phyloP scores from a whole-genome alignment of 768 basidiomycete species.

The Lentinula aciculospora region DNA sequence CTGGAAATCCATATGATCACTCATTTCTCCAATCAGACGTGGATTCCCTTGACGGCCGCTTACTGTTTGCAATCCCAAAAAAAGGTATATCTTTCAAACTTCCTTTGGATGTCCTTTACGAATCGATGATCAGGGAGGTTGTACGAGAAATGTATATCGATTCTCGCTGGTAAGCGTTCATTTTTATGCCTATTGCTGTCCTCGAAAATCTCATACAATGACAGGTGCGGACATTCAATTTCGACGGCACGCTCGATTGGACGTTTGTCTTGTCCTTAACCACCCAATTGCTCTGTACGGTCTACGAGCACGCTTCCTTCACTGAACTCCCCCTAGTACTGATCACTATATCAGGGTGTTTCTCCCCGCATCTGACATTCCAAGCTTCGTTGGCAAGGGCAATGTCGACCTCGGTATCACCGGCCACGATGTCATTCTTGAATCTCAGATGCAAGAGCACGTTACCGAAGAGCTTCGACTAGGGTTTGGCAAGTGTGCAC shows the following conservation, averaged over 20 bases:
- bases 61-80: slow-evolving; percentile 96
- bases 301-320: not conserved
- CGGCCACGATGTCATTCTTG: slow-evolving; percentile 95
- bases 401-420: slow-evolving; percentile 97
- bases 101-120: not conserved
- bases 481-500: slow-evolving; percentile 87
- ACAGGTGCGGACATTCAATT: slow-evolving; percentile 95
- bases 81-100: slow-evolving; percentile 65
- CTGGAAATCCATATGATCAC: not conserved
- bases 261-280: slow-evolving; percentile 91
- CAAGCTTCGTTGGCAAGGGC: slow-evolving; percentile 97
- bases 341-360: slow-evolving; percentile 62
- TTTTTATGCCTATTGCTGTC: not conserved
- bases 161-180: slow-evolving; percentile 65
- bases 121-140: slow-evolving; percentile 61
- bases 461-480: slow-evolving; percentile 80
- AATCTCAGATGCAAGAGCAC: slow-evolving; percentile 73
- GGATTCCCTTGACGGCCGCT: slow-evolving; percentile 77
- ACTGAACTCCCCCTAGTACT: not conserved
- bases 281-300: slow-evolving; percentile 90
- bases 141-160: slow-evolving; percentile 82
- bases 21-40: slow-evolving; percentile 34
- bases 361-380: slow-evolving; percentile 94
- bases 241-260: slow-evolving; percentile 78
- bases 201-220: slow-evolving; percentile 9